Evolutionary conservation across 805 yeast genomes (phyloP).

Genomic region (Saturnispora saitoi): DNA sequence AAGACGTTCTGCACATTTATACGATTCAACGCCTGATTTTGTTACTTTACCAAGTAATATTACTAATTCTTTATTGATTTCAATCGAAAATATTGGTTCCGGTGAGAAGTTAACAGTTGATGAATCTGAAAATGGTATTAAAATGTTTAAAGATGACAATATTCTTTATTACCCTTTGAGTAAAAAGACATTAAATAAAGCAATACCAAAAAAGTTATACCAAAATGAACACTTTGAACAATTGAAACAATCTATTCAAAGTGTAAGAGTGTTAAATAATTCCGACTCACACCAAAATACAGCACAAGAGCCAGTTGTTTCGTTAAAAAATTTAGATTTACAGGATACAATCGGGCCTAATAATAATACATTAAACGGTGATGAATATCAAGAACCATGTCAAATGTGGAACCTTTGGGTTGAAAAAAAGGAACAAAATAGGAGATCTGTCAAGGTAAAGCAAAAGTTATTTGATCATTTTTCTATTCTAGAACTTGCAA

Average conservation of each 20-base stretch:
- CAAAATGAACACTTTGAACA: background rate
- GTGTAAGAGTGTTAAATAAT: background rate
- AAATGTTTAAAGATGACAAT: slow-evolving; percentile 4
- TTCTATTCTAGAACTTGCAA: background rate
- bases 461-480: background rate
- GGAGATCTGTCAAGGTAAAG: slow-evolving; percentile 1
- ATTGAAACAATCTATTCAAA: background rate
- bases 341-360: background rate
- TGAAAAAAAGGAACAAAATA: background rate
- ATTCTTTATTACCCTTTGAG: background rate
- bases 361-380: background rate
- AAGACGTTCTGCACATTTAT: background rate
- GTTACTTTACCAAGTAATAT: background rate
- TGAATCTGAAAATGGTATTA: background rate
- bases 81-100: background rate
- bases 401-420: slow-evolving; percentile 12
- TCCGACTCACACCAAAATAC: background rate
- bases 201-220: background rate
- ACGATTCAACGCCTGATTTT: slow-evolving; percentile 2
- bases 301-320: background rate
- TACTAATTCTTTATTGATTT: background rate
- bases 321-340: background rate
- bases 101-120: background rate
- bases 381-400: background rate
- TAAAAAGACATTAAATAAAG: background rate